Conservation (phyloP, 768 basidiomycete species). For the Leccinum subgranulosum region DNA sequence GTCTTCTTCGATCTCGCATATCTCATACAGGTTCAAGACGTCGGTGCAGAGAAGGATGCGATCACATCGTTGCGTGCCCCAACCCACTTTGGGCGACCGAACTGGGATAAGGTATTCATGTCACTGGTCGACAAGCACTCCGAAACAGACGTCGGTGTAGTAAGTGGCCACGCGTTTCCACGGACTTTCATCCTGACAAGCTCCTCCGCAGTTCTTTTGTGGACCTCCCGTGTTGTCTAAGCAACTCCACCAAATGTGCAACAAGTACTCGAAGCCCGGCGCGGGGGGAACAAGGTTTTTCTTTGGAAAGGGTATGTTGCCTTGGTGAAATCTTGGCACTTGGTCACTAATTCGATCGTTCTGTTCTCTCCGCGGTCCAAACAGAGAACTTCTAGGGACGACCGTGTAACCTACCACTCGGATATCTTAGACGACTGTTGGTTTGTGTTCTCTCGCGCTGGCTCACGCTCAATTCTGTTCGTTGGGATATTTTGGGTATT, state of each 20-base stretch:
- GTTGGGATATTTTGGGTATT: neutral
- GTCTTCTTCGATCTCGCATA: neutral
- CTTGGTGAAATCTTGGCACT: neutral
- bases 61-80: constrained; percentile 87
- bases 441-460: neutral
- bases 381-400: constrained; percentile 24
- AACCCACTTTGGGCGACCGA: constrained; percentile 90
- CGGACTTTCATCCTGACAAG: neutral
- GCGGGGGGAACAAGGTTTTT: constrained; percentile 80
- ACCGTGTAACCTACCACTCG: neutral
- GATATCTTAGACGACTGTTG: neutral
- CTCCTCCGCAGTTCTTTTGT: constrained; percentile 65
- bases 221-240: constrained; percentile 72
- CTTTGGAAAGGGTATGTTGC: constrained; percentile 76
- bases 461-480: neutral
- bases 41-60: constrained; percentile 89
- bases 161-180: constrained; percentile 24
- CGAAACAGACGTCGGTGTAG: constrained; percentile 87
- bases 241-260: constrained; percentile 72
- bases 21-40: constrained; percentile 65
- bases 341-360: constrained; percentile 3
- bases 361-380: neutral
- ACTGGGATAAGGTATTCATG: constrained; percentile 73
- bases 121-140: constrained; percentile 81
- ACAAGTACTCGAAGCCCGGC: constrained; percentile 77